phyloP scores from a whole-genome alignment of 306 rosid species.

The Castanopsis chinensis region DNA sequence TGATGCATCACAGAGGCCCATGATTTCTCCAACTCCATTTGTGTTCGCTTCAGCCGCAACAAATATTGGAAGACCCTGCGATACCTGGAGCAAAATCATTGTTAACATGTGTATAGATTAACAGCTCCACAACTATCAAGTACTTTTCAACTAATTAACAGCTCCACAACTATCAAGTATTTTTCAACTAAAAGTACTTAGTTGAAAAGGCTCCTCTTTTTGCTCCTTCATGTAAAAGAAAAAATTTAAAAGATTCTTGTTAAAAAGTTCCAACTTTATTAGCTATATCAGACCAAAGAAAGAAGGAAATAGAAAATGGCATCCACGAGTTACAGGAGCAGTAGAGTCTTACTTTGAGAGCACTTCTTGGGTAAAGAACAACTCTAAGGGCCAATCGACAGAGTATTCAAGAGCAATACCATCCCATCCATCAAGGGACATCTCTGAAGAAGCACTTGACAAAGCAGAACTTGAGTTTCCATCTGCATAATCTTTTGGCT shows the following conservation, averaged over 20 bases:
- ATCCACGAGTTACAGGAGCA: conserved; percentile 17
- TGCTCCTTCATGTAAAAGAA: not conserved
- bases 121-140: conserved; percentile 15
- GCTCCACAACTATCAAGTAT: conserved; percentile 15
- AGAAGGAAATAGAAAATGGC: conserved; percentile 16
- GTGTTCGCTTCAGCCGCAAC: conserved; percentile 84
- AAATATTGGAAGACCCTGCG: conserved; percentile 85
- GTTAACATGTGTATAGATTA: conserved; percentile 15
- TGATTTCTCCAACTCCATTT: conserved; percentile 95
- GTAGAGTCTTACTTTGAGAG: conserved; percentile 77
- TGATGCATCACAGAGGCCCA: conserved; percentile 97
- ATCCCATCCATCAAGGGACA: conserved; percentile 91
- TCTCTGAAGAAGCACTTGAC: conserved; percentile 60
- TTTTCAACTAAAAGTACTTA: not conserved
- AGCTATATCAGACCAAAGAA: conserved; percentile 3
- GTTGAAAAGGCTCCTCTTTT: not conserved
- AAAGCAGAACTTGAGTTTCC: conserved; percentile 45
- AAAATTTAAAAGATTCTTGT: not conserved
- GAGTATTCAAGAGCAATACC: conserved; percentile 91
- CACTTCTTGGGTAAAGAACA: conserved; percentile 94
- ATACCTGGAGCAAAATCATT: conserved; percentile 52
- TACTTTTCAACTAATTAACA: conserved; percentile 7
- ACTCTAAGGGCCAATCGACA: conserved; percentile 96
- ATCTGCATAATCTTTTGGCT: conserved; percentile 50
- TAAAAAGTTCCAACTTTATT: not conserved